A percentile compares a stretch with the other conserved stretches of the same genome.
Evolutionary conservation across 225 moss, liverwort and hornwort genomes (phyloP).

Genomic region (Sphagnum tenellum): DNA sequence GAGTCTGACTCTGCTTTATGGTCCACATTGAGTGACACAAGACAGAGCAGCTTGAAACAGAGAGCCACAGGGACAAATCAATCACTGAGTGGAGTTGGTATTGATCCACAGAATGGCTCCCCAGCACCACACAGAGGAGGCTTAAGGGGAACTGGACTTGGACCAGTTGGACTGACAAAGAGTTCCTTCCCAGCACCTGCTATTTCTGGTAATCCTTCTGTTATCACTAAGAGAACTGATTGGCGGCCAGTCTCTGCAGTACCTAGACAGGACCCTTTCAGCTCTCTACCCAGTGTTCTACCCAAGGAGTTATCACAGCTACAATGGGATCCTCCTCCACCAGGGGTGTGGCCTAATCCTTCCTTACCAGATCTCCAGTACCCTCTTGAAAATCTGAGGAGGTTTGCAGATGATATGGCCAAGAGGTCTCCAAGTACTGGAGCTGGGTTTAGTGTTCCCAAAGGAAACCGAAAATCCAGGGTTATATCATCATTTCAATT

Average conservation of each 20-base stretch:
- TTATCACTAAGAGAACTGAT: conserved; percentile 12
- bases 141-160: conserved; percentile 6
- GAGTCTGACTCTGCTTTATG: conserved; percentile 8
- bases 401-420: conserved; percentile 1
- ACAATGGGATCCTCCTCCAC: conserved; percentile 19
- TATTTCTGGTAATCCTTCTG: neutral
- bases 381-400: conserved; percentile 7
- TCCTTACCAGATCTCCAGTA: conserved; percentile 12
- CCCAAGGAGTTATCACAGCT: conserved; percentile 12
- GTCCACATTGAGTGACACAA: neutral
- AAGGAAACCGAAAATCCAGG: too few species aligned
- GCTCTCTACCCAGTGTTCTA: conserved; percentile 2
- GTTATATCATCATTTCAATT: too few species aligned
- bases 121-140: conserved; percentile 7
- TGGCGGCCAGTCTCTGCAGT: conserved; percentile 8
- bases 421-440: neutral
- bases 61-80: neutral
- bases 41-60: conserved; percentile 1
- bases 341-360: conserved; percentile 12
- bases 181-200: conserved; percentile 9
- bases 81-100: conserved; percentile 1
- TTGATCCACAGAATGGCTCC: neutral
- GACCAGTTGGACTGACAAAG: conserved; percentile 6
- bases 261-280: conserved; percentile 6
- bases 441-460: too few species aligned